Evolutionary conservation across 1,284 basidiomycete genomes (phyloP).

Genomic region (Trichosporon sp.): DNA sequence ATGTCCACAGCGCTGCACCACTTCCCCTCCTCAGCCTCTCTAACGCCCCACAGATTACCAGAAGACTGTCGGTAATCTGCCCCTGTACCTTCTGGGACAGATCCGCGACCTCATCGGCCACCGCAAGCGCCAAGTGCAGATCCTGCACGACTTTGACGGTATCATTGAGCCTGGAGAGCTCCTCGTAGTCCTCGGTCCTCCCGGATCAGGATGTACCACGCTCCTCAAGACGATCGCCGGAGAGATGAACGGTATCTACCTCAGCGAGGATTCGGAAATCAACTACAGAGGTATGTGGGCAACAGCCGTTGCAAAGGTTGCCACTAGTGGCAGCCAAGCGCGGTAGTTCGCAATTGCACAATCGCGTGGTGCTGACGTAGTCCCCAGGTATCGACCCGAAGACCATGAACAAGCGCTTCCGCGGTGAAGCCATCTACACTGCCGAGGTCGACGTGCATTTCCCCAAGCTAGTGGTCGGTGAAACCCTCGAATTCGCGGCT

Average conservation of each 20-base stretch:
- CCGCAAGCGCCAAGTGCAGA: conserved; percentile 51
- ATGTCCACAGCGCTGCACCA: background rate
- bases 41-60: conserved; percentile 48
- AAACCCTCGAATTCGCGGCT: conserved; percentile 49
- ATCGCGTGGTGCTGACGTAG: background rate
- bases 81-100: conserved; percentile 41
- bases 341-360: background rate
- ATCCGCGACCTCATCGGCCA: conserved; percentile 43
- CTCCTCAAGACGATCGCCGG: conserved; percentile 57
- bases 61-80: conserved; percentile 52
- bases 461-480: conserved; percentile 53
- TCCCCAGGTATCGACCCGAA: conserved; percentile 43
- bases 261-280: conserved; percentile 46
- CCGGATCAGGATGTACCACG: conserved; percentile 60
- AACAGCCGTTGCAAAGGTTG: background rate
- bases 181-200: conserved; percentile 57
- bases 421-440: conserved; percentile 52
- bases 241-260: conserved; percentile 54
- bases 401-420: conserved; percentile 46
- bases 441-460: conserved; percentile 55
- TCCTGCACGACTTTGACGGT: conserved; percentile 53
- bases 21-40: background rate
- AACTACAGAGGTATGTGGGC: conserved; percentile 46
- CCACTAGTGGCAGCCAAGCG: background rate
- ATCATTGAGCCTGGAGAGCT: conserved; percentile 55